Conservation (phyloP, 2,329 filamentous ascomycete genomes). For the Proliferodiscus dingleyae region DNA sequence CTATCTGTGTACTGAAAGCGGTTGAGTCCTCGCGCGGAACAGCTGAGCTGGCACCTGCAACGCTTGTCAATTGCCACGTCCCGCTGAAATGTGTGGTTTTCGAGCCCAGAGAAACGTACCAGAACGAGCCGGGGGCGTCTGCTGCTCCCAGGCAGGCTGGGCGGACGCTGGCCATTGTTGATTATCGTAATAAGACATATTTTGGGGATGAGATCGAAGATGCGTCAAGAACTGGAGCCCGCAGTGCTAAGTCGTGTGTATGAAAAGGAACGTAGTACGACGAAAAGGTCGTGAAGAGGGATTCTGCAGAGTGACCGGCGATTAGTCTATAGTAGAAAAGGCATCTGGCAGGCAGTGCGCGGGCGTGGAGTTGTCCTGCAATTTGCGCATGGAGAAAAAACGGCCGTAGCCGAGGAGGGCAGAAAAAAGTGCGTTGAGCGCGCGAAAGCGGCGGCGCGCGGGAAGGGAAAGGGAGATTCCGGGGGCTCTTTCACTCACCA, state of each 20-base stretch:
- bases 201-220: constrained; percentile 22
- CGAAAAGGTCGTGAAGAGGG: constrained; percentile 23
- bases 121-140: constrained; percentile 66
- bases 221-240: constrained; percentile 31
- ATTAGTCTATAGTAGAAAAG: background rate
- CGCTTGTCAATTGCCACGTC: constrained; percentile 24
- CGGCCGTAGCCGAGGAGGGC: constrained; percentile 21
- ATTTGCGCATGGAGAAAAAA: constrained; percentile 13
- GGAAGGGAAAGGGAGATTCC: constrained; percentile 10
- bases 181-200: constrained; percentile 68
- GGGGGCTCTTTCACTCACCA: constrained; percentile 19
- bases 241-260: constrained; percentile 24
- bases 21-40: constrained; percentile 67
- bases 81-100: constrained; percentile 1
- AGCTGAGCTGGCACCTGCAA: constrained; percentile 67
- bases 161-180: constrained; percentile 56
- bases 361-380: constrained; percentile 1
- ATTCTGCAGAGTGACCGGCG: constrained; percentile 10
- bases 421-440: constrained; percentile 20
- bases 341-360: background rate
- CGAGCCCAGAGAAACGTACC: constrained; percentile 43
- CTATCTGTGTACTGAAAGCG: constrained; percentile 83
- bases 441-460: constrained; percentile 9
- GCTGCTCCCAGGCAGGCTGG: constrained; percentile 69
- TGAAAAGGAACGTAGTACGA: constrained; percentile 32